Conservation (phyloP, 345 rosid genomes). For the Citropsis articulata region DNA sequence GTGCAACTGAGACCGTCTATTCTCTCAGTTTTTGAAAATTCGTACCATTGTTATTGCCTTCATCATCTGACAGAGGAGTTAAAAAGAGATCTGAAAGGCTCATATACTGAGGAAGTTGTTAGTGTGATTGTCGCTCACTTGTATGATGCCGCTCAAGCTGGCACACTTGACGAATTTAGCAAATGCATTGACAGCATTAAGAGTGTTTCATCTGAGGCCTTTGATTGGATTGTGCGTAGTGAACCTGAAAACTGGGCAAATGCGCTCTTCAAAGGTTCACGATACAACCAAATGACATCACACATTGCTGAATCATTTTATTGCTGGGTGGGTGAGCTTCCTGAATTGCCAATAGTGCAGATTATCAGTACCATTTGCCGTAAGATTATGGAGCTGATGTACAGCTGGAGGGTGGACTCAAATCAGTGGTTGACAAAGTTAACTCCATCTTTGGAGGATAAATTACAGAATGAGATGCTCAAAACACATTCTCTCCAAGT, state of each 20-base stretch:
- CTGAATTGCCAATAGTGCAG: slow-evolving; percentile 26
- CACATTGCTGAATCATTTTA: slow-evolving; percentile 38
- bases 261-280: slow-evolving; percentile 48
- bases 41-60: slow-evolving; percentile 47
- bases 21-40: slow-evolving; percentile 39
- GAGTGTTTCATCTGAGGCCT: slow-evolving; percentile 40
- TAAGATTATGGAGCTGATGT: slow-evolving; percentile 44
- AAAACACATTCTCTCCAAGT: slow-evolving; percentile 36
- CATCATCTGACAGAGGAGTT: slow-evolving; percentile 33
- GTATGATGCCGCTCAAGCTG: slow-evolving; percentile 45
- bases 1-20: slow-evolving; percentile 33
- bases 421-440: slow-evolving; percentile 39
- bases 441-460: slow-evolving; percentile 49
- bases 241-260: slow-evolving; percentile 58
- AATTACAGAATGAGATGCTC: slow-evolving; percentile 33
- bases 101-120: slow-evolving; percentile 31
- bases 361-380: slow-evolving; percentile 33
- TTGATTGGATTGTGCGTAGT: slow-evolving; percentile 52
- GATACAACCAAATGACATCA: slow-evolving; percentile 34
- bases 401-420: slow-evolving; percentile 29
- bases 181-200: slow-evolving; percentile 40
- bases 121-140: slow-evolving; percentile 24
- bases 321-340: slow-evolving; percentile 33
- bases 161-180: slow-evolving; percentile 37
- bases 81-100: slow-evolving; percentile 24